A percentile compares a stretch with the other conserved stretches of the same genome.
Evolutionary conservation across 2,329 filamentous ascomycete genomes (phyloP).

Genomic region (Aspergillus sp.): DNA sequence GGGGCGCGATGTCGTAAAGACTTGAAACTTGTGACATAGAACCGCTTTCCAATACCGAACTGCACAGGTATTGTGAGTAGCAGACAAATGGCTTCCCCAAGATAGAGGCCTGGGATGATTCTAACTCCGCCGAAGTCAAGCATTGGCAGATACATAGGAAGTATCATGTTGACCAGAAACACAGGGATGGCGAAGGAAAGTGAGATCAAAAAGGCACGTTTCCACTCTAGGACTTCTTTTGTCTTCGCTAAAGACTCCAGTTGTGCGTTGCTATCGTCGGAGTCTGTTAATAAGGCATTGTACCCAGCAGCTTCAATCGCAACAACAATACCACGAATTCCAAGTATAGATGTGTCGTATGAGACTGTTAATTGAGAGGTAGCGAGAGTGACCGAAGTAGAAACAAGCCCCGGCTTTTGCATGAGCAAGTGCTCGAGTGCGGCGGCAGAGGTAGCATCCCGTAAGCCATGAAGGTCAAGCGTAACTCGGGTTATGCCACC

Average conservation of each 20-base stretch:
- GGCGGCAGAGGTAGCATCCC: conserved; percentile 69
- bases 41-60: conserved; percentile 92
- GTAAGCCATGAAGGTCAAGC: conserved; percentile 80
- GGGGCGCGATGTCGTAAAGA: conserved; percentile 86
- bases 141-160: conserved; percentile 78
- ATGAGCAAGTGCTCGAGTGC: conserved; percentile 68
- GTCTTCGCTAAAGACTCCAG: conserved; percentile 95
- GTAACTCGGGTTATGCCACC: conserved; percentile 61
- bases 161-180: conserved; percentile 86
- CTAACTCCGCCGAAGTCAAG: conserved; percentile 74
- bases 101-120: conserved; percentile 72
- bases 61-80: conserved; percentile 87
- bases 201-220: conserved; percentile 74
- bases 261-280: conserved; percentile 94
- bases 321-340: conserved; percentile 80
- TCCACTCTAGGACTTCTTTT: conserved; percentile 93
- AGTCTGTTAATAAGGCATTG: conserved; percentile 86
- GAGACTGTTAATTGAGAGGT: conserved; percentile 72
- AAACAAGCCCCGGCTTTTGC: conserved; percentile 67
- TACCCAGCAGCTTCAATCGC: conserved; percentile 77
- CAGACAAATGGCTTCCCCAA: conserved; percentile 84
- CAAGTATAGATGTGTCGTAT: conserved; percentile 70
- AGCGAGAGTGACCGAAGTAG: conserved; percentile 71
- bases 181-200: conserved; percentile 83
- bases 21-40: conserved; percentile 91